A percentile compares a stretch with the other conserved stretches of the same genome.
These are phyloP conservation scores for Buddleja alternifolia DNA, from an alignment of 257 asterid genomes.

Conservation along the genomic window DNA sequence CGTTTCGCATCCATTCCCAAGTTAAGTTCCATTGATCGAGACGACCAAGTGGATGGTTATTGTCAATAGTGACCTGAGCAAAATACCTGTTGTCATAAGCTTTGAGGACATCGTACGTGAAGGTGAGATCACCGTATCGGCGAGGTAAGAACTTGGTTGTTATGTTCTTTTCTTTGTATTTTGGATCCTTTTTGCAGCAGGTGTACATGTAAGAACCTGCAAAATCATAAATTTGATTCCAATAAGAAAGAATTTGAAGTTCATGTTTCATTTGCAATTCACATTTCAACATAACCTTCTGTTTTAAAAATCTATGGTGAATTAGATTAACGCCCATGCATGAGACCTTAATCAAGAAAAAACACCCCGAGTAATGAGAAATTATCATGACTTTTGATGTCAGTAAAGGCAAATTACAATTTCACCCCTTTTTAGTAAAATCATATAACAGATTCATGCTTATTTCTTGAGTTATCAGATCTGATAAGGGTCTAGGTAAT, in stretches of 20 bases:
- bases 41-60: constrained; percentile 84
- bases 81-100: constrained; percentile 64
- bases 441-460: no score
- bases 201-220: constrained; percentile 66
- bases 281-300: no score
- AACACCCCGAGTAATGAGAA: no score
- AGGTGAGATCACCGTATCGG: constrained; percentile 63
- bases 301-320: no score
- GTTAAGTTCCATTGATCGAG: constrained; percentile 93
- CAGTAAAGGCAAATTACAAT: no score
- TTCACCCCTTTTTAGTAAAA: no score
- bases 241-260: neutral
- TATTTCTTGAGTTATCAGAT: no score
- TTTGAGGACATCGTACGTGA: constrained; percentile 71
- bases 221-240: neutral
- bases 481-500: no score
- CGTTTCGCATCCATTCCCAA: constrained; percentile 97
- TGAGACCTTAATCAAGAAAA: no score
- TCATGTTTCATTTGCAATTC: no score
- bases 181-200: constrained; percentile 83
- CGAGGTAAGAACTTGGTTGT: constrained; percentile 60
- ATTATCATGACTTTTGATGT: no score
- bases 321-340: no score
- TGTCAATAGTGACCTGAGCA: constrained; percentile 89
- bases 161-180: constrained; percentile 50